Percentiles rank a stretch among this genome's conserved stretches.
These are phyloP conservation scores for Retiboletus flavoniger DNA, from an alignment of 1,284 basidiomycete genomes.

Conservation along the genomic window DNA sequence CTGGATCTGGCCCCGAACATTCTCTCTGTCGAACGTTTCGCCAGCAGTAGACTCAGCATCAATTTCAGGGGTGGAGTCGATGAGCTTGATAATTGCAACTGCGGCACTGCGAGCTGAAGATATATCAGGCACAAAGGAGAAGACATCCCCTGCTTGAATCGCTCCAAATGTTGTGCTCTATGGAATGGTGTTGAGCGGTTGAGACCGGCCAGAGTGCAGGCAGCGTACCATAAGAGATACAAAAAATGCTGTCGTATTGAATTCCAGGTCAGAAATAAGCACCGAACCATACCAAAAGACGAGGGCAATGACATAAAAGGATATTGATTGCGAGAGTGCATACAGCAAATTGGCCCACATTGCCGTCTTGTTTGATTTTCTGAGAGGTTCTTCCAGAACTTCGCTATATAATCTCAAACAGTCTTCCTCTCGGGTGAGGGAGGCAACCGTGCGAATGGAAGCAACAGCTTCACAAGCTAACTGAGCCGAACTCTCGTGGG, in stretches of 20 bases:
- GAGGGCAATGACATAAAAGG: conserved; percentile 84
- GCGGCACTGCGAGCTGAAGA: conserved; percentile 84
- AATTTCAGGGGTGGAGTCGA: conserved; percentile 80
- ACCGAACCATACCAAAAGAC: conserved; percentile 83
- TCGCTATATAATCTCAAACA: too few species aligned
- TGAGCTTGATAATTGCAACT: conserved; percentile 71
- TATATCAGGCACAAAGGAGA: conserved; percentile 91
- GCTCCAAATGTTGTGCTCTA: conserved; percentile 72
- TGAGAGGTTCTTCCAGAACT: conserved; percentile 74
- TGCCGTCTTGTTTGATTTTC: conserved; percentile 62
- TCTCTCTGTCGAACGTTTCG: conserved; percentile 45
- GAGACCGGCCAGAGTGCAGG: conserved; percentile 15
- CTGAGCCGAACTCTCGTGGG: conserved; percentile 65
- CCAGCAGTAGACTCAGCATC: conserved; percentile 81
- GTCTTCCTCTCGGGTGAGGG: too few species aligned
- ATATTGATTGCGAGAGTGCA: conserved; percentile 75
- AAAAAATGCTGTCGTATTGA: conserved; percentile 74
- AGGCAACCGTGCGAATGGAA: too few species aligned
- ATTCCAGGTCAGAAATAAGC: conserved; percentile 63
- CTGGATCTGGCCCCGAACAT: conserved; percentile 68
- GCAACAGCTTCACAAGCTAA: too few species aligned
- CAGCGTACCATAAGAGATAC: conserved; percentile 73
- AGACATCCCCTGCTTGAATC: conserved; percentile 83
- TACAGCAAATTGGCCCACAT: conserved; percentile 77
- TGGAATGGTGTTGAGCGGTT: not conserved